Evolutionary conservation across 257 asterid species (phyloP).

Genomic region (Sherardia arvensis): DNA sequence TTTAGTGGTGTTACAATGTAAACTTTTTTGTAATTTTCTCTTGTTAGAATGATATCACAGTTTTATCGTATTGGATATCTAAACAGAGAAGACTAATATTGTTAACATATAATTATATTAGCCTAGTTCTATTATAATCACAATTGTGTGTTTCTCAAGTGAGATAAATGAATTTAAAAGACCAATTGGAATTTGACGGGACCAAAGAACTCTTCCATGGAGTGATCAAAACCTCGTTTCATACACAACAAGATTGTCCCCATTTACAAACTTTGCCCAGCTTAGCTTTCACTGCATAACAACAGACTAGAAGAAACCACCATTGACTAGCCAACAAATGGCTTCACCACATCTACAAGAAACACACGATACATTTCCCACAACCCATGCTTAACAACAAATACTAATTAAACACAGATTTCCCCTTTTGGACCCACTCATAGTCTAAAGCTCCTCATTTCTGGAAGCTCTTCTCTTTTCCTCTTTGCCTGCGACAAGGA

Average conservation of each 20-base stretch:
- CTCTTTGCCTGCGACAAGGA: constrained; percentile 53
- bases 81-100: no score
- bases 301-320: not conserved
- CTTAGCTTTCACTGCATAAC: constrained; percentile 2
- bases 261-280: not conserved
- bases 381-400: not conserved
- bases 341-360: constrained; percentile 5
- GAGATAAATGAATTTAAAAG: no score
- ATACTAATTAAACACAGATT: not conserved
- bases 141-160: no score
- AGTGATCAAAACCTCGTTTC: not conserved
- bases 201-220: not conserved
- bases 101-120: no score
- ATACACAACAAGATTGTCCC: not conserved
- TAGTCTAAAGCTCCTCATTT: constrained; percentile 28
- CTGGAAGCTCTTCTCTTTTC: constrained; percentile 40
- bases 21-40: no score
- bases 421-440: not conserved
- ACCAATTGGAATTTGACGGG: not conserved
- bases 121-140: no score
- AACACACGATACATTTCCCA: not conserved
- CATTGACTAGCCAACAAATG: not conserved
- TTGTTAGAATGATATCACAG: not conserved
- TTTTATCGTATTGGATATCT: no score
- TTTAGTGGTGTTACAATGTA: no score